Evolutionary conservation across 148 eudicot genomes (phyloP).

Genomic region (Cornus suecica): DNA sequence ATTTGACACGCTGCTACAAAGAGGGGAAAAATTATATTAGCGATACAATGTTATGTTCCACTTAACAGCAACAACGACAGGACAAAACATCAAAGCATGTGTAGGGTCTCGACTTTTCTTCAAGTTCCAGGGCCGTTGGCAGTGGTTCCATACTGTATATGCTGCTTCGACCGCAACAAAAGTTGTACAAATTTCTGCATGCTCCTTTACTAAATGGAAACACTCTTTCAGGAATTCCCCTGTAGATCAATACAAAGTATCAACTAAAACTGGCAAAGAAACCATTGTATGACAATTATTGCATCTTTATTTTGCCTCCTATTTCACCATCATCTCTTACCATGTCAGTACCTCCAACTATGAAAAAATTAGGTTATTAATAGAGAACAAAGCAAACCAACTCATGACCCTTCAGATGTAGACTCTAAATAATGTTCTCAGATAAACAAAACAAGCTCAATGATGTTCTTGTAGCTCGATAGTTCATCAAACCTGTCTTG

Average conservation of each 20-base stretch:
- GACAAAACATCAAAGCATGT: slow-evolving; percentile 58
- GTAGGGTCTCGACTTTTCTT: slow-evolving; percentile 59
- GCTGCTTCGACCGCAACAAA: slow-evolving; percentile 59
- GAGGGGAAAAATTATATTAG: neutral
- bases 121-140: slow-evolving; percentile 73
- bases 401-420: neutral
- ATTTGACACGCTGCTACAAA: neutral
- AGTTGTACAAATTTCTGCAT: slow-evolving; percentile 68
- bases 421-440: too few relatives aligned
- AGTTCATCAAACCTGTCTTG: neutral
- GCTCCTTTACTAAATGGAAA: slow-evolving; percentile 87
- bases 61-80: slow-evolving; percentile 74
- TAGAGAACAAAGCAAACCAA: neutral
- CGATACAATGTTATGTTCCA: neutral
- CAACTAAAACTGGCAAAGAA: neutral
- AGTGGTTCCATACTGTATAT: slow-evolving; percentile 59
- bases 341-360: too few relatives aligned
- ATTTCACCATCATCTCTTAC: neutral
- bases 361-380: too few relatives aligned
- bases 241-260: slow-evolving; percentile 37
- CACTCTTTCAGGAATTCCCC: slow-evolving; percentile 79
- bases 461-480: too few relatives aligned
- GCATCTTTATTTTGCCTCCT: neutral
- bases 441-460: neutral
- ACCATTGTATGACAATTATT: neutral